Evolutionary conservation across 495 filamentous ascomycete genomes (phyloP).

Genomic region (Aspergillus funiculosus): DNA sequence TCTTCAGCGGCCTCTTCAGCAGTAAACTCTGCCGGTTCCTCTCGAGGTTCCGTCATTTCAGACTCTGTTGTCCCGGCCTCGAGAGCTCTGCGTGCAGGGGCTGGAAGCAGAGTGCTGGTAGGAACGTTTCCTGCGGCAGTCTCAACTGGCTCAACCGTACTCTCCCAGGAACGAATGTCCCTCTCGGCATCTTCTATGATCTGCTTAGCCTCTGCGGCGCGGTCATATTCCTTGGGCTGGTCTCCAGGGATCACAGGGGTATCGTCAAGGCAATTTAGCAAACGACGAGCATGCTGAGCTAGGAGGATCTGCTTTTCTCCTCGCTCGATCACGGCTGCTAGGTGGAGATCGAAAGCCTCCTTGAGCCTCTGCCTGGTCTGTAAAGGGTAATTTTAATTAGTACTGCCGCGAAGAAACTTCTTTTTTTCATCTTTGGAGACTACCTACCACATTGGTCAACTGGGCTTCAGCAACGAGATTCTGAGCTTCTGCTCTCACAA

Average conservation of each 20-base stretch:
- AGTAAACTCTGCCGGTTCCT: background rate
- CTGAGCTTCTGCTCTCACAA: slow-evolving; percentile 92
- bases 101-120: slow-evolving; percentile 12
- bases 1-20: background rate
- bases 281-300: slow-evolving; percentile 77
- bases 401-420: background rate
- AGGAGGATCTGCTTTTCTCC: slow-evolving; percentile 95
- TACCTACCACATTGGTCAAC: slow-evolving; percentile 77
- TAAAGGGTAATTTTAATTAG: slow-evolving; percentile 8
- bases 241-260: slow-evolving; percentile 86
- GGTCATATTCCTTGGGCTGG: slow-evolving; percentile 56
- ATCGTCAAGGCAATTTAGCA: slow-evolving; percentile 87
- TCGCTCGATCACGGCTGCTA: slow-evolving; percentile 83
- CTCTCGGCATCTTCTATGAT: slow-evolving; percentile 91
- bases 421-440: background rate
- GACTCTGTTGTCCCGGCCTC: background rate
- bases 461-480: slow-evolving; percentile 94
- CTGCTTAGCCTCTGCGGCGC: slow-evolving; percentile 61
- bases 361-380: slow-evolving; percentile 90
- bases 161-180: slow-evolving; percentile 70
- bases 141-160: slow-evolving; percentile 50
- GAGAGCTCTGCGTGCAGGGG: slow-evolving; percentile 5
- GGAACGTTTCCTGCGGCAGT: slow-evolving; percentile 9
- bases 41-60: background rate
- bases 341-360: slow-evolving; percentile 82